Conservation (phyloP, 768 basidiomycete genomes). For the Auriscalpium vulgare region DNA sequence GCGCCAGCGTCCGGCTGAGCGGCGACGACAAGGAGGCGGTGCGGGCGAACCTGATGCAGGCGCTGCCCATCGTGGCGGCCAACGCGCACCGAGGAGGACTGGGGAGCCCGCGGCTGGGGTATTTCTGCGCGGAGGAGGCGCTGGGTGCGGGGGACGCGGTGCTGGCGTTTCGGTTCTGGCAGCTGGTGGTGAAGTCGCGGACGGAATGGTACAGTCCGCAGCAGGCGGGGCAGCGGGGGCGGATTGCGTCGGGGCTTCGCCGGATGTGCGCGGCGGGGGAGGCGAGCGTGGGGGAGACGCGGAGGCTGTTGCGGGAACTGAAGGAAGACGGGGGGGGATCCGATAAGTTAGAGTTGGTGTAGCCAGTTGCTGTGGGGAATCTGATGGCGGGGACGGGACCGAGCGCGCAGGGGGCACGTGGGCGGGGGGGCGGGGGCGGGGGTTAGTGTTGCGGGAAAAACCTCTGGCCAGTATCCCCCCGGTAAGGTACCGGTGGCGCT, state of each 20-base stretch:
- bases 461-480: too few relatives aligned
- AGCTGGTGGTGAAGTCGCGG: slow-evolving; percentile 33
- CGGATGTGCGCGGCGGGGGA: slow-evolving; percentile 19
- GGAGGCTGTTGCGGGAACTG: slow-evolving; percentile 28
- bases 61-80: slow-evolving; percentile 34
- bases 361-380: background rate
- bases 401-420: background rate
- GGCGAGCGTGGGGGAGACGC: slow-evolving; percentile 19
- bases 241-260: slow-evolving; percentile 32
- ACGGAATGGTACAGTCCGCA: slow-evolving; percentile 41
- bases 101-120: slow-evolving; percentile 40
- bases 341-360: background rate
- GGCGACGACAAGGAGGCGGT: slow-evolving; percentile 18
- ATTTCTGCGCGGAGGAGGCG: slow-evolving; percentile 42
- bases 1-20: slow-evolving; percentile 16
- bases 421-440: background rate
- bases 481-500: too few relatives aligned
- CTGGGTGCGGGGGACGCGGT: slow-evolving; percentile 39
- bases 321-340: background rate
- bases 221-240: slow-evolving; percentile 35
- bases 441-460: too few relatives aligned
- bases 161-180: slow-evolving; percentile 59
- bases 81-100: slow-evolving; percentile 28
- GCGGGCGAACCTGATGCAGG: slow-evolving; percentile 30
- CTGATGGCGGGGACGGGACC: background rate